These are phyloP conservation scores for Colletotrichum costaricense DNA, from an alignment of 2,329 filamentous ascomycete species.

Conservation along the genomic window DNA sequence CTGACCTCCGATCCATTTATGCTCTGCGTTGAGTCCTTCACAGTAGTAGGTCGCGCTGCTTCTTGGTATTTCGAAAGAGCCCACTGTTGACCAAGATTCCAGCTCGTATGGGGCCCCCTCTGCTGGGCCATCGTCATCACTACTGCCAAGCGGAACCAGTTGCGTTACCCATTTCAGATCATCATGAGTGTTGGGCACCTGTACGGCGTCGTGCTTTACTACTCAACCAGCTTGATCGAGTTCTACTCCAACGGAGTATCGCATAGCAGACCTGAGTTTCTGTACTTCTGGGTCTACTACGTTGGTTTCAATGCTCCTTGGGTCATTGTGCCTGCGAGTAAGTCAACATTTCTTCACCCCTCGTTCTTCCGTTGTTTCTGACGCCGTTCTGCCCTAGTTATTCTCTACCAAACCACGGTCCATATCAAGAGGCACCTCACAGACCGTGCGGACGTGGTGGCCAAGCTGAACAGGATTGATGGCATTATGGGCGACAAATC, in stretches of 20 bases:
- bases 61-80: neutral
- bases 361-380: neutral
- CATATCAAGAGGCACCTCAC: neutral
- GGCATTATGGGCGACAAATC: neutral
- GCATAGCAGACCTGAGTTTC: constrained; percentile 68
- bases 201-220: constrained; percentile 73
- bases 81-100: neutral
- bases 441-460: neutral
- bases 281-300: constrained; percentile 75
- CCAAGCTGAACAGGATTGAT: neutral
- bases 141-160: constrained; percentile 55
- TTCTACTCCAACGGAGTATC: constrained; percentile 54
- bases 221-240: constrained; percentile 66
- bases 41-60: constrained; percentile 66
- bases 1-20: constrained; percentile 85
- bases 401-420: constrained; percentile 10
- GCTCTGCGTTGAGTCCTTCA: constrained; percentile 87
- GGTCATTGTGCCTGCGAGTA: constrained; percentile 66
- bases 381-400: neutral
- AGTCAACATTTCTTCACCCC: constrained; percentile 43
- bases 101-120: constrained; percentile 70
- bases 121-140: constrained; percentile 60
- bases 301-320: constrained; percentile 71
- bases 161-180: constrained; percentile 63
- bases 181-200: constrained; percentile 64